Conservation (phyloP, 2,329 filamentous ascomycete species). For the Aurifilum marmelostoma region DNA sequence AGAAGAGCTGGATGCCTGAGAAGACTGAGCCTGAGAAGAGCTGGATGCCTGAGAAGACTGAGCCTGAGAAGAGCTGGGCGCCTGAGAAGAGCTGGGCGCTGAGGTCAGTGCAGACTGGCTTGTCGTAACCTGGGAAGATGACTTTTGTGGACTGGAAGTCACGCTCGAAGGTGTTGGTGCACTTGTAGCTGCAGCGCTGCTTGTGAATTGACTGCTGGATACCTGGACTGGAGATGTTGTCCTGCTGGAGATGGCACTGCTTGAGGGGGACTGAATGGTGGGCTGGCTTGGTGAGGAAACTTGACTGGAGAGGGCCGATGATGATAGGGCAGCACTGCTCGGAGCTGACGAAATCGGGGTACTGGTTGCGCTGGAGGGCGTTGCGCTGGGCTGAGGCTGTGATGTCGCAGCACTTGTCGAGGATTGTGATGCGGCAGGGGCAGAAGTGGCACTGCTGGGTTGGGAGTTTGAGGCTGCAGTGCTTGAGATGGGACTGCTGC, state of each 20-base stretch:
- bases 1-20: not conserved
- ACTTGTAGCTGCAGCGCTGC: not conserved
- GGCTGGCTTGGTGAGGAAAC: not conserved
- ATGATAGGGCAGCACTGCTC: not conserved
- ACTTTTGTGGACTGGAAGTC: not conserved
- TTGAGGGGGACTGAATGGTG: not conserved
- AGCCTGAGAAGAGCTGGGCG: not conserved
- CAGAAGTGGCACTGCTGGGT: conserved; percentile 1
- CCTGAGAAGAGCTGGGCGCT: no score
- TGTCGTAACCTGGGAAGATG: not conserved
- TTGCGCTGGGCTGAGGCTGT: not conserved
- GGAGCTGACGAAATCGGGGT: not conserved
- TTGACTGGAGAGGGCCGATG: not conserved
- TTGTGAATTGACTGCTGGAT: not conserved
- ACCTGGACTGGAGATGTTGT: not conserved
- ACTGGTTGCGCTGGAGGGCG: not conserved
- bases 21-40: not conserved
- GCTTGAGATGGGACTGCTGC: not conserved
- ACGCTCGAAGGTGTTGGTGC: not conserved
- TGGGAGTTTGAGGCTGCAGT: not conserved
- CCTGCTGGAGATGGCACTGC: not conserved
- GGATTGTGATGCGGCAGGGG: not conserved
- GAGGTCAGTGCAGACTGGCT: not conserved
- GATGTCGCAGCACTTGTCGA: not conserved
- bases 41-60: not conserved